A percentile compares a stretch with the other conserved stretches of the same genome.
Evolutionary conservation across 306 rosid species (phyloP).

Genomic region (Vicia sativa): DNA sequence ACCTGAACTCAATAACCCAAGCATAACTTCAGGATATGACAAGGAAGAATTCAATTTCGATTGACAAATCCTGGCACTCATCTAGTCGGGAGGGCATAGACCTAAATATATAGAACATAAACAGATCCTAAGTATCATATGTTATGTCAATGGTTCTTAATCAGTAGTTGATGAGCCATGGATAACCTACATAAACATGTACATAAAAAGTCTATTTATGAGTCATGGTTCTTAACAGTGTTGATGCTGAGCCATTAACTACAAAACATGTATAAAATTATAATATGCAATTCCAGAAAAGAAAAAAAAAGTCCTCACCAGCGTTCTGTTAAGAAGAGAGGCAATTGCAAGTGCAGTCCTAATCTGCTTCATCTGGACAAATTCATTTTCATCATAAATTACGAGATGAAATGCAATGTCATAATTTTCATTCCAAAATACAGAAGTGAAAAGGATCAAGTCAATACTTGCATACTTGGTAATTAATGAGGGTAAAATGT

Average conservation of each 20-base stretch:
- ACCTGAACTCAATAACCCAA: conserved; percentile 57
- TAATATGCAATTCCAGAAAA: conserved; percentile 25
- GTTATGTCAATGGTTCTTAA: too few species aligned
- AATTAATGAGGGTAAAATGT: conserved; percentile 82
- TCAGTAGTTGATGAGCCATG: too few species aligned
- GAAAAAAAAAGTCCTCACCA: conserved; percentile 64
- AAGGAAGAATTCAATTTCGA: conserved; percentile 18
- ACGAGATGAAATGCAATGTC: conserved; percentile 24
- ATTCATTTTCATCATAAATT: conserved; percentile 33
- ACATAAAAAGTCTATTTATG: conserved; percentile 13
- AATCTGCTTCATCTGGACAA: conserved; percentile 83
- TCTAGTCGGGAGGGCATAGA: too few species aligned
- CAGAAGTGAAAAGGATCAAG: conserved; percentile 46
- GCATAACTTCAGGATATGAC: conserved; percentile 17
- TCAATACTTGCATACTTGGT: conserved; percentile 74
- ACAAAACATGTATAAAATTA: conserved; percentile 10
- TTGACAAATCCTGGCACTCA: too few species aligned
- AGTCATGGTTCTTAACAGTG: neutral
- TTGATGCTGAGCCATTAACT: conserved; percentile 14
- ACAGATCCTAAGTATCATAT: too few species aligned
- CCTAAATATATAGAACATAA: too few species aligned
- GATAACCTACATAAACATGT: too few species aligned
- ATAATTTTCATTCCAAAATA: conserved; percentile 41
- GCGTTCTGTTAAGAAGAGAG: conserved; percentile 80
- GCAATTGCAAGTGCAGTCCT: conserved; percentile 92